These are phyloP conservation scores for Leishmania tropica DNA, from an alignment of 208 protist genomes.

Conservation along the genomic window DNA sequence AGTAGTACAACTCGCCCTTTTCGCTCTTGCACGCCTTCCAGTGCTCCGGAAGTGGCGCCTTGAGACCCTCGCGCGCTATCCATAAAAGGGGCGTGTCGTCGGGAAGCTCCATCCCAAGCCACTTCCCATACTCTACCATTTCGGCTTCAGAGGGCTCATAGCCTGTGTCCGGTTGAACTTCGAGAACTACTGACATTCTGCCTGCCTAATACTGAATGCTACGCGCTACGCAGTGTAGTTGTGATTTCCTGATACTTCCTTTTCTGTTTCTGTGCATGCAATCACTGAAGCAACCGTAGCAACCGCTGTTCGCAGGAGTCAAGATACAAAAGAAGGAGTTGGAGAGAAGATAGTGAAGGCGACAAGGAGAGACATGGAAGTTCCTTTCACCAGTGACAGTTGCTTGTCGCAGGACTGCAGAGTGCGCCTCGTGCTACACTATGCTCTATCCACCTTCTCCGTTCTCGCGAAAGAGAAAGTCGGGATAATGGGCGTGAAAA, in stretches of 20 bases:
- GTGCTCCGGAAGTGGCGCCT: constrained; percentile 92
- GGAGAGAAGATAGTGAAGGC: neutral
- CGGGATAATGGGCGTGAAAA: neutral
- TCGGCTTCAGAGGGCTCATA: constrained; percentile 94
- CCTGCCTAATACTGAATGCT: neutral
- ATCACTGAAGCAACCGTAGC: neutral
- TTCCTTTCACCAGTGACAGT: neutral
- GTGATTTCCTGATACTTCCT: neutral
- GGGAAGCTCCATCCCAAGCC: constrained; percentile 94
- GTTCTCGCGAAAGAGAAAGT: neutral
- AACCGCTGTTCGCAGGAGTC: neutral
- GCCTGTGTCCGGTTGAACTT: constrained; percentile 73
- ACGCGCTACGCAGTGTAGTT: neutral
- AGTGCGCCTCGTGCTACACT: neutral
- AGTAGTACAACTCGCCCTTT: constrained; percentile 95
- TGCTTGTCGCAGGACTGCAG: too few species aligned
- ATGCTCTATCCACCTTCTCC: too few species aligned
- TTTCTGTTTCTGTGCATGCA: constrained; percentile 4
- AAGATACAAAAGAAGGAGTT: constrained; percentile 12
- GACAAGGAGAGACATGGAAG: neutral
- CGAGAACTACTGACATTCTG: constrained; percentile 83
- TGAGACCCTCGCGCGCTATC: constrained; percentile 95
- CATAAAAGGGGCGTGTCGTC: constrained; percentile 91
- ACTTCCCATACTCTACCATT: constrained; percentile 94
- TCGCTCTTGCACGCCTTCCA: constrained; percentile 95